Percentiles rank a stretch among this genome's conserved stretches.
phyloP scores from a whole-genome alignment of 148 eudicot genomes.

The Rhododendron molle region DNA sequence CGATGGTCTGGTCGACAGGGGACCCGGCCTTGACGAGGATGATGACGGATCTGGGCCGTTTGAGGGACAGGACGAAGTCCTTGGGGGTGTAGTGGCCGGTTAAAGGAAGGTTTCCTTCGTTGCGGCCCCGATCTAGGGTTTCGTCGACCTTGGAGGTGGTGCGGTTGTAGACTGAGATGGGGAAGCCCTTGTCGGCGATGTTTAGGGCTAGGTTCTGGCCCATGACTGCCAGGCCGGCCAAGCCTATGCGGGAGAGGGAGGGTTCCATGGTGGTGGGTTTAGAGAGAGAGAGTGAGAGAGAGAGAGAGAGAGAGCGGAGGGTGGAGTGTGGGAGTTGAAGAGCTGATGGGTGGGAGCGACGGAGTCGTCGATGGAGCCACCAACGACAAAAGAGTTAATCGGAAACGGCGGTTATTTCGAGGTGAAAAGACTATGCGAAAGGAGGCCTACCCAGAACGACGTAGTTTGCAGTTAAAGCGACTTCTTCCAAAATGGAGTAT shows the following conservation, averaged over 20 bases:
- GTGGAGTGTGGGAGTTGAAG: neutral
- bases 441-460: neutral
- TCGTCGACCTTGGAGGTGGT: slow-evolving; percentile 88
- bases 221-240: slow-evolving; percentile 92
- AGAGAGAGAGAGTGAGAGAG: neutral
- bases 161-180: slow-evolving; percentile 83
- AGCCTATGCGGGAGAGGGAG: slow-evolving; percentile 70
- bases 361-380: slow-evolving; percentile 50
- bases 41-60: slow-evolving; percentile 79
- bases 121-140: slow-evolving; percentile 70
- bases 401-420: neutral
- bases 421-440: neutral
- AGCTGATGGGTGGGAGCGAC: slow-evolving; percentile 12
- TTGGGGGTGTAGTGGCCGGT: slow-evolving; percentile 77
- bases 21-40: slow-evolving; percentile 92
- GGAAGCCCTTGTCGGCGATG: slow-evolving; percentile 94
- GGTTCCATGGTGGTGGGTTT: slow-evolving; percentile 21
- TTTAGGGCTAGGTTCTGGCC: slow-evolving; percentile 97
- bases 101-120: slow-evolving; percentile 78
- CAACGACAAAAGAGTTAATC: neutral
- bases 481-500: no score
- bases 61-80: slow-evolving; percentile 68
- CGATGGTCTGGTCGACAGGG: slow-evolving; percentile 85
- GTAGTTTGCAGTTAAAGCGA: neutral
- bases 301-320: neutral